phyloP scores from a whole-genome alignment of 1,139 yeast genomes.

The Blastobotrys apis region DNA sequence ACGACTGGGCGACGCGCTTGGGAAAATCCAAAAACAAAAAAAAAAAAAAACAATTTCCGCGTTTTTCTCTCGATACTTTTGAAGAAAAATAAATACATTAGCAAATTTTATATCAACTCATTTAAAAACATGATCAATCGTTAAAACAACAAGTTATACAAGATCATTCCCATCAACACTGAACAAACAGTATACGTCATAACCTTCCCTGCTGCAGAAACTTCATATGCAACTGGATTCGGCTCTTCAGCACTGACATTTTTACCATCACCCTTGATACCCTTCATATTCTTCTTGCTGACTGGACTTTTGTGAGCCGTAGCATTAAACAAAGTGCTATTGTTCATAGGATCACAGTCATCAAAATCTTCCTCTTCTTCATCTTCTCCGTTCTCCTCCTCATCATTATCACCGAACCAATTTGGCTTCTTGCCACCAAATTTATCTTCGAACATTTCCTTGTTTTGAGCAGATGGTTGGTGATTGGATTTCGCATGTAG shows the following conservation, averaged over 20 bases:
- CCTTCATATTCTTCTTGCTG: background rate
- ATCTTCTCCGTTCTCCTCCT: background rate
- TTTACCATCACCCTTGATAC: background rate
- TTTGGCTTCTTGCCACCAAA: too few relatives aligned
- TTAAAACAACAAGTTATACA: background rate
- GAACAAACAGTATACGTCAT: background rate
- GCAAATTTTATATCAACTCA: too few relatives aligned
- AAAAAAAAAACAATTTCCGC: too few relatives aligned
- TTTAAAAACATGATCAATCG: background rate
- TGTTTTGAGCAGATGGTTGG: too few relatives aligned
- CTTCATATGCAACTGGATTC: background rate
- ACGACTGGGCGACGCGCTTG: too few relatives aligned
- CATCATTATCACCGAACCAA: background rate
- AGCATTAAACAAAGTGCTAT: background rate
- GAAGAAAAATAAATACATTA: too few relatives aligned
- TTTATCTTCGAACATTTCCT: too few relatives aligned
- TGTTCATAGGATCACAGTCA: conserved; percentile 4
- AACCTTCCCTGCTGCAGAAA: background rate
- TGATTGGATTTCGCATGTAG: too few relatives aligned
- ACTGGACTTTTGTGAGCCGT: background rate
- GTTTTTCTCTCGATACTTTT: too few relatives aligned
- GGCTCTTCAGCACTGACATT: background rate
- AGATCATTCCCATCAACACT: background rate
- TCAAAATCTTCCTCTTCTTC: conserved; percentile 9
- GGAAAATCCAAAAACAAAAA: too few relatives aligned